Percentiles rank a stretch among this genome's conserved stretches.
Evolutionary conservation across 306 rosid genomes (phyloP).

Genomic region (Citrullus amarus): DNA sequence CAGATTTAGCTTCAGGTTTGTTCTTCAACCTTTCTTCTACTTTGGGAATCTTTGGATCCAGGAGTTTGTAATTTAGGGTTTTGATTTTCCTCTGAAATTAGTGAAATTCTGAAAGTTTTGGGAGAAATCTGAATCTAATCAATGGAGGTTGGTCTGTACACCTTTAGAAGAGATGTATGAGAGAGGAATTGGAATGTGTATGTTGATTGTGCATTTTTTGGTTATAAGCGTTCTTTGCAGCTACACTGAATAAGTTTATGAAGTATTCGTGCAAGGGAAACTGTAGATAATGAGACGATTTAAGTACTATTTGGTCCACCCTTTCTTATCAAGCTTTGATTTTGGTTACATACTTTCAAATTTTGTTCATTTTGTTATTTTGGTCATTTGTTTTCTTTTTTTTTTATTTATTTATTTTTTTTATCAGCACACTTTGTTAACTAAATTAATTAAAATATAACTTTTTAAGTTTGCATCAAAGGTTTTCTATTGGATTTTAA

Average conservation of each 20-base stretch:
- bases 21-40: not conserved
- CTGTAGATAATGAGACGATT: not conserved
- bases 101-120: not conserved
- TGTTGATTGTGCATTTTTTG: not conserved
- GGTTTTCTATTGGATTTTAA: too few relatives aligned
- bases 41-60: not conserved
- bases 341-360: too few relatives aligned
- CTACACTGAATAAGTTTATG: not conserved
- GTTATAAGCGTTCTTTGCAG: not conserved
- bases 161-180: not conserved
- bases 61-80: not conserved
- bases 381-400: too few relatives aligned
- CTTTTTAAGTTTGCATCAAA: too few relatives aligned
- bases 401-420: too few relatives aligned
- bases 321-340: too few relatives aligned
- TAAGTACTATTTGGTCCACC: too few relatives aligned
- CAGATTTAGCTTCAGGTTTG: slow-evolving; percentile 33
- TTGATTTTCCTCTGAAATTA: not conserved
- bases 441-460: too few relatives aligned
- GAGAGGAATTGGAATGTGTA: not conserved
- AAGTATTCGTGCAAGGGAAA: not conserved
- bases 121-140: not conserved
- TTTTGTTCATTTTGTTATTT: too few relatives aligned
- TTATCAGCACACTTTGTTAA: too few relatives aligned
- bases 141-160: not conserved